Evolutionary conservation across 768 basidiomycete species (phyloP), one percentile per base, ranked within the genome.

Genomic region (Hysterangium stoloniferum): DNA sequence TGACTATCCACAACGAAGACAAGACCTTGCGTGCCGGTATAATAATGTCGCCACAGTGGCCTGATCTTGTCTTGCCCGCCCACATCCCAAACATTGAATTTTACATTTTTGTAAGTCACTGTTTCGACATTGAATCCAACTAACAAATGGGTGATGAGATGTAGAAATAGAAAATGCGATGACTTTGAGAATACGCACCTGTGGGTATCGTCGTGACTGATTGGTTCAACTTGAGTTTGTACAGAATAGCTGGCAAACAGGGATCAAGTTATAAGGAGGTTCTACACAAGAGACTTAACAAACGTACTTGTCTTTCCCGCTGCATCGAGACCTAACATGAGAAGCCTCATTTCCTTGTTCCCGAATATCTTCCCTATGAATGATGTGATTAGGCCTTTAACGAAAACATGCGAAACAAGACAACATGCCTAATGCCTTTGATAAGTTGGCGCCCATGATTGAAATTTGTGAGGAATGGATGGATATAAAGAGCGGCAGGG

Each of bases 1-100:
- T 92, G 89, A 56, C 91, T 94, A 70, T 98, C 95, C 52, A 98
- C 92, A 52, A 98, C 95, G 64, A 96, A 98, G 49, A 98, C 94
- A 56, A 98, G 82, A 52, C 94, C 95, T 70, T 98, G 95, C 1
- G 95, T 98, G 54, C 95, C 95, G 11, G 95, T 97, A 72, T 97
- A 98, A 69, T 98, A 98, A 69, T 98, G 95, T 70, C 95, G 78
- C 95, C 95, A 98, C 35, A 98, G 74, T 22, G 95, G 95, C 45
- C 95, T 79, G 63, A 98, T 98, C 78, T 98, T 98, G 74, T 98
- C 95, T 71, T 98, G 95, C n/a, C 95, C 95, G 60, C 95, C 95
- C 34, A 98, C 95, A 64, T 96, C 92, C 91, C 92, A 88, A 6
- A 89, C 85, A 58, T 90, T 91, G 73, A 91, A 92, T 65, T 89